phyloP scores from a whole-genome alignment of 805 yeast species.

The Dipodascus geniculatus region DNA sequence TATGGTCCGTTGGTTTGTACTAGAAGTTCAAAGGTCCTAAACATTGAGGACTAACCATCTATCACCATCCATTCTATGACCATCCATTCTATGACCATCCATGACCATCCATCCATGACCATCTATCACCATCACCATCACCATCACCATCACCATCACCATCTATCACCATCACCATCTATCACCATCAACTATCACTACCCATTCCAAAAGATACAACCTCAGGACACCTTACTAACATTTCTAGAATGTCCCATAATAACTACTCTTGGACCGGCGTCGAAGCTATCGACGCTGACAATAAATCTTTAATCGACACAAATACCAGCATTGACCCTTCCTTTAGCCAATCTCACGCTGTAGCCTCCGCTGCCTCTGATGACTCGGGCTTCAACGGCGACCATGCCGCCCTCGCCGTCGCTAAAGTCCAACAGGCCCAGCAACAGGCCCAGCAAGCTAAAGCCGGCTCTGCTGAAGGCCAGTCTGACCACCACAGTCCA shows the following conservation, averaged over 20 bases:
- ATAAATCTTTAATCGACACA: background rate
- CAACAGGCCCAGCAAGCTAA: background rate
- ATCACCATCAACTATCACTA: too few species aligned
- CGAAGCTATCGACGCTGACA: background rate
- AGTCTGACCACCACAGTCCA: background rate
- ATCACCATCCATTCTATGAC: too few species aligned
- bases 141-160: too few species aligned
- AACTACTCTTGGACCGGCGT: slow-evolving; percentile 1
- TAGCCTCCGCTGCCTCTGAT: background rate
- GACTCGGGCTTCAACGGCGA: background rate
- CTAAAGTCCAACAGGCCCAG: background rate
- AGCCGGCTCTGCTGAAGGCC: background rate
- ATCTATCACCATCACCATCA: too few species aligned
- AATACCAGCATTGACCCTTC: background rate
- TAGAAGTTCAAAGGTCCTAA: too few species aligned
- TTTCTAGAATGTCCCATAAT: background rate
- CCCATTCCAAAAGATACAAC: too few species aligned
- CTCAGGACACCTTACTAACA: too few species aligned
- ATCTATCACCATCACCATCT: too few species aligned
- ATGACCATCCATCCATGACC: too few species aligned
- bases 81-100: too few species aligned
- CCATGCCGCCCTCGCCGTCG: background rate
- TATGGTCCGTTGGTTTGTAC: too few species aligned
- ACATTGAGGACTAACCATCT: too few species aligned
- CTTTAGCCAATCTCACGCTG: background rate